Evolutionary conservation across 2,329 filamentous ascomycete genomes (phyloP), one percentile per base, ranked within the genome.

Genomic region (Venturia oleaginea): DNA sequence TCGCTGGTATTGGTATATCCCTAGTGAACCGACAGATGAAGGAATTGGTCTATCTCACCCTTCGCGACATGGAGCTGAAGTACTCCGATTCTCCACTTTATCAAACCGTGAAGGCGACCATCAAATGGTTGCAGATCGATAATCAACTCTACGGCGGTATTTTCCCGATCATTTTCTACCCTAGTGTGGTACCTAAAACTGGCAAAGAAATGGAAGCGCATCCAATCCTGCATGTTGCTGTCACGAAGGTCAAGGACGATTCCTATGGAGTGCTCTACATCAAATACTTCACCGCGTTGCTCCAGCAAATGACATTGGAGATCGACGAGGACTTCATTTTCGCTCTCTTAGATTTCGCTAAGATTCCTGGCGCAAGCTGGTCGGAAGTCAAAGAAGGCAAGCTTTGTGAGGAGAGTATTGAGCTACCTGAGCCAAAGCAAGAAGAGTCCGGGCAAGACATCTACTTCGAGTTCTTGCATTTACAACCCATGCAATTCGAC

Each of bases 121-220:
- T 97, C 73, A 97, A 99, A 75, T 99, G 95, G 95, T 94, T 99
- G 32, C 94, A 99, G 76, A 90, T 99, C 70, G 94, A 99, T 76
- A 99, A 99, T 70, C 94, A 99, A 75, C 84, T 99, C 17, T 99
- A 99, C 71, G 95, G 95, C 34, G 94, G 95, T 32, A 92, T 99
- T 69, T 99, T 99, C 81, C 94, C 94, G 0, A 96, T 99, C 78
- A 86, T 99, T 37, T 81, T 99, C 65, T 99, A 99, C 74, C 94
- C 94, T 7, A 97, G 92, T 76, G 94, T 99, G 10, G 94, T 99
- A 19, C 93, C 94, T 0, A 97, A 97, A 82, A 94, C 92, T 68
- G 92, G 91, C 40, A 92, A 94, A 72, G 94, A 99, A 75, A 94
- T 96, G 73, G 94, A 97, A 68, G 89, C 92, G 0, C 94, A 97